Conservation (phyloP, 805 yeast species). For the Monosporozyma aquatica region DNA sequence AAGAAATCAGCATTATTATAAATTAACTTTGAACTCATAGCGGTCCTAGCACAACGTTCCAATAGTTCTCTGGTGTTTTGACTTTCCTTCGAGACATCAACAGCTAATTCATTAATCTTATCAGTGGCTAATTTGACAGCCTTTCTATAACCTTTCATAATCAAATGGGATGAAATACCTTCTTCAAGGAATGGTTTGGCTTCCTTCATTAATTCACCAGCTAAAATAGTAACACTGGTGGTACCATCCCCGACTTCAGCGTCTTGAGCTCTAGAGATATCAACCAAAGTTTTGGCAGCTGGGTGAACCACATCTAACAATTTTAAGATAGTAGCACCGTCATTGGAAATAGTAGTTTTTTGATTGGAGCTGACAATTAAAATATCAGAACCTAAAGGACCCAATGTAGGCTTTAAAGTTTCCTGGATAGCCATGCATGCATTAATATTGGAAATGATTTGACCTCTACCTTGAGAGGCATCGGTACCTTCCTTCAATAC, state of each 20-base stretch:
- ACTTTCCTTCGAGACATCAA: slow-evolving; percentile 46
- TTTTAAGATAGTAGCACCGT: slow-evolving; percentile 93
- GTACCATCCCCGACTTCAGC: slow-evolving; percentile 99
- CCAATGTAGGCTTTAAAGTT: slow-evolving; percentile 86
- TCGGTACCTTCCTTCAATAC: slow-evolving; percentile 98
- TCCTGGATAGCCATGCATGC: slow-evolving; percentile 97
- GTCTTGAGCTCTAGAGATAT: slow-evolving; percentile 91
- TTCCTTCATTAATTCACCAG: slow-evolving; percentile 91
- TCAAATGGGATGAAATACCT: slow-evolving; percentile 85
- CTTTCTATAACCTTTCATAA: slow-evolving; percentile 76
- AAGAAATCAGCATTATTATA: slow-evolving; percentile 81
- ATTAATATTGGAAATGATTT: slow-evolving; percentile 87
- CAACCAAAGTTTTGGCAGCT: slow-evolving; percentile 93
- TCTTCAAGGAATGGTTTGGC: slow-evolving; percentile 88
- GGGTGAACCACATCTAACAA: slow-evolving; percentile 94
- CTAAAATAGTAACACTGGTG: slow-evolving; percentile 86
- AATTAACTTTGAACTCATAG: slow-evolving; percentile 93
- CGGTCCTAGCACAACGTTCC: slow-evolving; percentile 91
- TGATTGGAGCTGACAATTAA: slow-evolving; percentile 77
- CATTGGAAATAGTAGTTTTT: slow-evolving; percentile 90
- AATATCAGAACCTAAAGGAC: slow-evolving; percentile 96
- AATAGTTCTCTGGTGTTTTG: slow-evolving; percentile 61
- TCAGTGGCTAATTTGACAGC: slow-evolving; percentile 73
- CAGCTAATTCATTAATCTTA: slow-evolving; percentile 65
- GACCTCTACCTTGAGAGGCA: slow-evolving; percentile 93